These are phyloP conservation scores for Penicillium robsamsonii DNA, from an alignment of 495 filamentous ascomycete species.

Conservation along the genomic window DNA sequence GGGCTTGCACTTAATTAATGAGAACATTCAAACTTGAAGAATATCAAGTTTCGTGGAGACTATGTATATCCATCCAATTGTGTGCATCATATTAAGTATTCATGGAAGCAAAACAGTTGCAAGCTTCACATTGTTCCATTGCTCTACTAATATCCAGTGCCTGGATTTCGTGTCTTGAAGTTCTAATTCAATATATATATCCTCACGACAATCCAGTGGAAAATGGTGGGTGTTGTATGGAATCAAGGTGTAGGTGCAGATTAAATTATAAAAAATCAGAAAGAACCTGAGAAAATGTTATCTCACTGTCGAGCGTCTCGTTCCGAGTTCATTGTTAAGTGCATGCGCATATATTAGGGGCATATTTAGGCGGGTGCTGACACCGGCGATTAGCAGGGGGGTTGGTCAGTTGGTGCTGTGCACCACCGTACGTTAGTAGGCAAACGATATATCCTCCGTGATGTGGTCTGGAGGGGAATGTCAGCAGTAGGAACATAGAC, in stretches of 20 bases:
- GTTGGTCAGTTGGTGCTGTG: too few relatives aligned
- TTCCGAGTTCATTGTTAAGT: neutral
- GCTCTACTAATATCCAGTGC: constrained; percentile 15
- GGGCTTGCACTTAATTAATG: too few relatives aligned
- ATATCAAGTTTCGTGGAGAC: neutral
- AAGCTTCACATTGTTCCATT: neutral
- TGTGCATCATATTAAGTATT: neutral
- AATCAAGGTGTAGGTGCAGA: neutral
- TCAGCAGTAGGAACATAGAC: too few relatives aligned
- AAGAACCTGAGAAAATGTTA: too few relatives aligned
- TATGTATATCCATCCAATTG: neutral
- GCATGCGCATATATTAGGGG: too few relatives aligned
- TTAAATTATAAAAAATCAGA: neutral
- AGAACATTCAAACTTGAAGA: neutral
- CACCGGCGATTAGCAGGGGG: too few relatives aligned
- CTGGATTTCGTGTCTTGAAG: constrained; percentile 5
- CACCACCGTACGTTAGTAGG: too few relatives aligned
- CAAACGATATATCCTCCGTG: too few relatives aligned
- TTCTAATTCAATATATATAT: constrained; percentile 18
- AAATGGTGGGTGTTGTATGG: neutral
- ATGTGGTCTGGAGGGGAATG: too few relatives aligned
- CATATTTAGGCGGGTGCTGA: too few relatives aligned
- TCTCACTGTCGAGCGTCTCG: neutral
- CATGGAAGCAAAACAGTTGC: neutral
- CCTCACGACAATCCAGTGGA: constrained; percentile 26